Evolutionary conservation across 257 asterid genomes (phyloP), one percentile per base, ranked within the genome.

Genomic region (Thymus mandschuricus): DNA sequence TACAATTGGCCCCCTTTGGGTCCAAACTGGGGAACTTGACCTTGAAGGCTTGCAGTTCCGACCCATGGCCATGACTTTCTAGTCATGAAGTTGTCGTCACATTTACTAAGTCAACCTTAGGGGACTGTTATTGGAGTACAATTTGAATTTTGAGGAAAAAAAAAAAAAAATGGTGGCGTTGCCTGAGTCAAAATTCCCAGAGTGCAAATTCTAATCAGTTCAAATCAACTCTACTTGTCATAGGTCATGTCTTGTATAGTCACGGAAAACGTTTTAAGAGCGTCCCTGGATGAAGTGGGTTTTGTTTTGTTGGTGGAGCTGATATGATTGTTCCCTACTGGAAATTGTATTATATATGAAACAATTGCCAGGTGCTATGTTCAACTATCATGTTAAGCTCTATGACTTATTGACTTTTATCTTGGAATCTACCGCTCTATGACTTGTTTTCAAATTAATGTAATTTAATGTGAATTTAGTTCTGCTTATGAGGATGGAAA

Each of bases 401-500:
- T 70, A 52, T 61, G 64, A 51, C n/a, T 40, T 6, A 38, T 38
- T 38, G 21, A 21, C 8, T 4, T 38, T 66, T 44, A 30, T 9
- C 69, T 65, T 70, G 82, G 72, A 66, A 77, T 49, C 76, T 62
- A 69, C 6, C 31, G 33, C 31, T 38, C 38, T 45, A 29, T 73
- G 60, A 38, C 41, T 77, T 31, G 15, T 56, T 58, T 62, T 64
- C 56, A 70, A 54, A 60, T 56, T 76, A 67, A 76, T 72, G 74
- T 69, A 65, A 70, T 72, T 41, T 60, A 69, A 59, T 76, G 50
- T 49, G 43, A 65, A 52, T 81, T 59, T 71, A 95, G 99, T 73
- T 75, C 90, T 74, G 95, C 88, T 49, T 95, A 95, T 63, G 96
- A 92, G 79, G 96, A 92, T 43, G 98, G 96, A 46, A 95, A 86